Conservation (phyloP, 140 eudicot species). For the Cichorium intybus region DNA sequence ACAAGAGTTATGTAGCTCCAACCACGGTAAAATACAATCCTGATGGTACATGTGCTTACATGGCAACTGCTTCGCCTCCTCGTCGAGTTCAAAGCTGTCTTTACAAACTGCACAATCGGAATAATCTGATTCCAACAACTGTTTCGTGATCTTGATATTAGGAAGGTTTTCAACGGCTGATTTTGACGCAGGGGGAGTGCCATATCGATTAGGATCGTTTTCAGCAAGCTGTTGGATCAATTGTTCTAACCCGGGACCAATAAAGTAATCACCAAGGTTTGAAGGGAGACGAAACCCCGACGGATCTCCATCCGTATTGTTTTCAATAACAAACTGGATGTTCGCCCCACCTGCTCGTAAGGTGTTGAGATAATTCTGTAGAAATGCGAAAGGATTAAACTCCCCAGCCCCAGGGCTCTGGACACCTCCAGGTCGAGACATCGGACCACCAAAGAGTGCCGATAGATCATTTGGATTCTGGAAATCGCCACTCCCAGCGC, state of each 20-base stretch:
- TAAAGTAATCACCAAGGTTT: slow-evolving; percentile 43
- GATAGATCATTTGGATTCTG: slow-evolving; percentile 28
- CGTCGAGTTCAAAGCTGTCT: slow-evolving; percentile 50
- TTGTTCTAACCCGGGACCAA: slow-evolving; percentile 50
- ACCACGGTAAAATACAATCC: slow-evolving; percentile 68
- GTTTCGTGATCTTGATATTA: slow-evolving; percentile 28
- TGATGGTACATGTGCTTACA: slow-evolving; percentile 63
- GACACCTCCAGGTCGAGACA: slow-evolving; percentile 12
- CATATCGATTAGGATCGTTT: slow-evolving; percentile 55
- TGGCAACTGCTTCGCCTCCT: slow-evolving; percentile 54
- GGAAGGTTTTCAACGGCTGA: slow-evolving; percentile 42
- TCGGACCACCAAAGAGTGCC: slow-evolving; percentile 33
- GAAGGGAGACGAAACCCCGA: slow-evolving; percentile 24
- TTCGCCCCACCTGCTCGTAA: slow-evolving; percentile 64
- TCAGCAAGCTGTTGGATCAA: slow-evolving; percentile 54
- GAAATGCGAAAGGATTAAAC: slow-evolving; percentile 56
- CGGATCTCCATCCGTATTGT: slow-evolving; percentile 14
- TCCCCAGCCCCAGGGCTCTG: slow-evolving; percentile 30
- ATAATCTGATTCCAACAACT: slow-evolving; percentile 39
- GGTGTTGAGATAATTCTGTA: slow-evolving; percentile 46
- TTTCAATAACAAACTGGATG: slow-evolving; percentile 70
- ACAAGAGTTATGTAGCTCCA: slow-evolving; percentile 60
- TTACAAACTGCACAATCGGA: slow-evolving; percentile 70
- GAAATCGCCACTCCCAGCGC: slow-evolving; percentile 9
- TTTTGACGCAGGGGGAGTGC: slow-evolving; percentile 64